A percentile compares a stretch with the other conserved stretches of the same genome.
Conservation (phyloP, 2,329 filamentous ascomycete species). For the Lachnellula suecica region DNA sequence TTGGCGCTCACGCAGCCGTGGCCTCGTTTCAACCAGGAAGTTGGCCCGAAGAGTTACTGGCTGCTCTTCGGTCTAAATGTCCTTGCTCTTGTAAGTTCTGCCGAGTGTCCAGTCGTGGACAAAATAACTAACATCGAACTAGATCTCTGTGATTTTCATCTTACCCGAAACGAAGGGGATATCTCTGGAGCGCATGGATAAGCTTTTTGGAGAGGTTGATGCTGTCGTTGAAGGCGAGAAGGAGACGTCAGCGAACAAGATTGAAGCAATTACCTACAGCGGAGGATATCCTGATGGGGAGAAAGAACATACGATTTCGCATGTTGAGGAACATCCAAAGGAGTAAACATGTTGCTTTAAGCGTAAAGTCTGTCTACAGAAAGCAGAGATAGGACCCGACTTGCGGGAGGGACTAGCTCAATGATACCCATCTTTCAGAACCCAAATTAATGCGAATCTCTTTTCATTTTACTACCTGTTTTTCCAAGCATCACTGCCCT, state of each 20-base stretch:
- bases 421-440: too few species aligned
- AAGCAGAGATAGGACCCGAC: too few species aligned
- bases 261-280: constrained; percentile 23
- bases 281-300: constrained; percentile 1
- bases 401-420: too few species aligned
- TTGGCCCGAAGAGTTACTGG: constrained; percentile 40
- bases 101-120: too few species aligned
- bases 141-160: constrained; percentile 47
- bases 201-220: constrained; percentile 43
- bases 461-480: too few species aligned
- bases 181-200: constrained; percentile 54
- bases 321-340: constrained; percentile 3
- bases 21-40: constrained; percentile 38
- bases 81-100: constrained; percentile 28
- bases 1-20: constrained; percentile 40
- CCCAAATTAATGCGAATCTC: too few species aligned
- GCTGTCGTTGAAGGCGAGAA: constrained; percentile 29
- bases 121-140: neutral
- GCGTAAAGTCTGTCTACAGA: too few species aligned
- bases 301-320: neutral
- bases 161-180: constrained; percentile 56
- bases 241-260: constrained; percentile 29
- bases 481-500: too few species aligned
- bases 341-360: too few species aligned
- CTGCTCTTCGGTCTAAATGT: constrained; percentile 39